These are phyloP conservation scores for Phaeosphaeria sp. DNA, from an alignment of 2,329 filamentous ascomycete genomes.

Conservation along the genomic window DNA sequence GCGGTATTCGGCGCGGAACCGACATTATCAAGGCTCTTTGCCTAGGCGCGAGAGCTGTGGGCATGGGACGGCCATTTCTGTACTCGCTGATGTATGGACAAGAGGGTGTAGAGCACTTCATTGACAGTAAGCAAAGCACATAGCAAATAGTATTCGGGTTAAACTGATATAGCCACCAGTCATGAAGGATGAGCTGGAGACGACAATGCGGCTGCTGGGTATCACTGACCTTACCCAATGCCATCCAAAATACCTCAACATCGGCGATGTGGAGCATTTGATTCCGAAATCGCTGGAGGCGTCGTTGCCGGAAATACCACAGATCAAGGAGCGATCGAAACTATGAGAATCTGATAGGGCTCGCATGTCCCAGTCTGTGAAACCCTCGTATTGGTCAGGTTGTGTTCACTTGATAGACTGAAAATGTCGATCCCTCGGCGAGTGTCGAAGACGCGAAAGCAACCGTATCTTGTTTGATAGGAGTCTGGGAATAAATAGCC, in stretches of 20 bases:
- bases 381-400: too few relatives aligned
- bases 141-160: too few relatives aligned
- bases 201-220: slow-evolving; percentile 66
- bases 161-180: not conserved
- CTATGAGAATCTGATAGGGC: slow-evolving; percentile 31
- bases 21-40: slow-evolving; percentile 59
- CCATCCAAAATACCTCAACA: slow-evolving; percentile 64
- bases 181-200: slow-evolving; percentile 26
- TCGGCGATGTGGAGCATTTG: slow-evolving; percentile 31
- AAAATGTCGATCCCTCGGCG: too few relatives aligned
- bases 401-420: too few relatives aligned
- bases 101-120: slow-evolving; percentile 52
- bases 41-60: slow-evolving; percentile 65
- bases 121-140: slow-evolving; percentile 9
- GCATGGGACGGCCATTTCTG: slow-evolving; percentile 67
- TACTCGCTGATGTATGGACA: slow-evolving; percentile 68
- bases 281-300: slow-evolving; percentile 12
- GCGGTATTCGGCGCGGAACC: slow-evolving; percentile 68
- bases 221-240: slow-evolving; percentile 64
- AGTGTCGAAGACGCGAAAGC: too few relatives aligned
- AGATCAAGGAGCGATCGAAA: slow-evolving; percentile 4
- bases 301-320: slow-evolving; percentile 12
- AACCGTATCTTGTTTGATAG: too few relatives aligned
- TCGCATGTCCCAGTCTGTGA: too few relatives aligned
- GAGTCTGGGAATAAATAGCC: too few relatives aligned